Evolutionary conservation across 2,329 filamentous ascomycete genomes (phyloP).

Genomic region (Seiridium unicorne): DNA sequence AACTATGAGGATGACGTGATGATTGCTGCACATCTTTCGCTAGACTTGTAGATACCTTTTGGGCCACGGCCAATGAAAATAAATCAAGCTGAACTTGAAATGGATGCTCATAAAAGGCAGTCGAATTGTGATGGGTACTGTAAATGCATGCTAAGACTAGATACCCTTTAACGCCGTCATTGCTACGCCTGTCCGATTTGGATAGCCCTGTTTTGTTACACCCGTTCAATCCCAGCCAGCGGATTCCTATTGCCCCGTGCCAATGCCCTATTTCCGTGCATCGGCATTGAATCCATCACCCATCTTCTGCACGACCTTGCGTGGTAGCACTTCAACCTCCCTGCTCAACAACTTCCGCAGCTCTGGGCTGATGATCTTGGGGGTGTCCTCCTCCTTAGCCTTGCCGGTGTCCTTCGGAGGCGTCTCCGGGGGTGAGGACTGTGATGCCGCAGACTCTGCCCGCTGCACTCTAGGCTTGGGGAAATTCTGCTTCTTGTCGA

Average conservation of each 20-base stretch:
- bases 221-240: too few species aligned
- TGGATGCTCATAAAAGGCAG: background rate
- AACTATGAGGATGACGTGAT: conserved; percentile 5
- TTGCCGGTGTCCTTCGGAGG: conserved; percentile 31
- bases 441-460: conserved; percentile 13
- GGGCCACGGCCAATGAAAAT: background rate
- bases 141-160: background rate
- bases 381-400: conserved; percentile 31
- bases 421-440: conserved; percentile 14
- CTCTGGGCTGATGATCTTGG: conserved; percentile 56
- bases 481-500: conserved; percentile 89
- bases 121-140: background rate
- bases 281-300: conserved; percentile 21
- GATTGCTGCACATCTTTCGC: background rate
- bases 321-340: conserved; percentile 25
- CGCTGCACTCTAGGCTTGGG: conserved; percentile 49
- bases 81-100: background rate
- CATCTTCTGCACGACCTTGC: conserved; percentile 23
- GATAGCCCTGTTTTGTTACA: background rate
- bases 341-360: conserved; percentile 52
- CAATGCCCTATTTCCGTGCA: conserved; percentile 10
- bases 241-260: background rate
- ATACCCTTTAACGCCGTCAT: background rate
- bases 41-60: background rate
- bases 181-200: background rate